A percentile compares a stretch with the other conserved stretches of the same genome.
phyloP scores from a whole-genome alignment of 352 stramenopile species.

The Globisporangium parvum region DNA sequence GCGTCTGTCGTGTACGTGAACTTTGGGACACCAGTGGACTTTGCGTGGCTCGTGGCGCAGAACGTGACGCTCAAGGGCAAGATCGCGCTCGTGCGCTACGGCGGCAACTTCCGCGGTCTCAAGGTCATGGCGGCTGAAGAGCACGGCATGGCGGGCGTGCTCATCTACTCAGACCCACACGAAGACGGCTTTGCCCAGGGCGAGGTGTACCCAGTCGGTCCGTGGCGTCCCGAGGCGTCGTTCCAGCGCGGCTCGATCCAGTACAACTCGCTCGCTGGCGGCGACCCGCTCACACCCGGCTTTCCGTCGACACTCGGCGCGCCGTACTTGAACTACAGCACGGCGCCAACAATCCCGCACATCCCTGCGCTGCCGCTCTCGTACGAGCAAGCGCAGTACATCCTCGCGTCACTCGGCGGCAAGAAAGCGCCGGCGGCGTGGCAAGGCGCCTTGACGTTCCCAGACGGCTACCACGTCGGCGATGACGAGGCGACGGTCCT shows the following conservation, averaged over 20 bases:
- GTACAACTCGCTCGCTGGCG: constrained; percentile 69
- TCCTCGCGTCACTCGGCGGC: constrained; percentile 65
- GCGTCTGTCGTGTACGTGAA: constrained; percentile 84
- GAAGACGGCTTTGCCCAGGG: constrained; percentile 76
- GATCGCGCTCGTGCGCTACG: constrained; percentile 85
- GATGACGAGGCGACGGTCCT: constrained; percentile 53
- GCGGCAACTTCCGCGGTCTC: constrained; percentile 61
- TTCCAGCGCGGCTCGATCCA: constrained; percentile 86
- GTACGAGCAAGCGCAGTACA: constrained; percentile 76
- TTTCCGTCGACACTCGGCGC: constrained; percentile 39
- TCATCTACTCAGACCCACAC: constrained; percentile 88
- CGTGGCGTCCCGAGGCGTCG: constrained; percentile 65
- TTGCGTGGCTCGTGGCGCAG: constrained; percentile 58
- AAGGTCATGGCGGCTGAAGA: constrained; percentile 85
- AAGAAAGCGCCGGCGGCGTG: constrained; percentile 43
- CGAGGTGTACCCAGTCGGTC: constrained; percentile 69
- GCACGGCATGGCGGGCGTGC: constrained; percentile 59
- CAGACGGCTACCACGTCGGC: constrained; percentile 64
- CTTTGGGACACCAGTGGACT: constrained; percentile 77
- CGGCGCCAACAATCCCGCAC: constrained; percentile 52
- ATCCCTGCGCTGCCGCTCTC: constrained; percentile 66
- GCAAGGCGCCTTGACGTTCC: constrained; percentile 56
- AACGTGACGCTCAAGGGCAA: constrained; percentile 72
- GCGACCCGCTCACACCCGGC: constrained; percentile 60
- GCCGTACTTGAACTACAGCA: constrained; percentile 32